Percentiles rank a stretch among this genome's conserved stretches.
phyloP scores from a whole-genome alignment of 331 rosid species.

The Malus hybrid region DNA sequence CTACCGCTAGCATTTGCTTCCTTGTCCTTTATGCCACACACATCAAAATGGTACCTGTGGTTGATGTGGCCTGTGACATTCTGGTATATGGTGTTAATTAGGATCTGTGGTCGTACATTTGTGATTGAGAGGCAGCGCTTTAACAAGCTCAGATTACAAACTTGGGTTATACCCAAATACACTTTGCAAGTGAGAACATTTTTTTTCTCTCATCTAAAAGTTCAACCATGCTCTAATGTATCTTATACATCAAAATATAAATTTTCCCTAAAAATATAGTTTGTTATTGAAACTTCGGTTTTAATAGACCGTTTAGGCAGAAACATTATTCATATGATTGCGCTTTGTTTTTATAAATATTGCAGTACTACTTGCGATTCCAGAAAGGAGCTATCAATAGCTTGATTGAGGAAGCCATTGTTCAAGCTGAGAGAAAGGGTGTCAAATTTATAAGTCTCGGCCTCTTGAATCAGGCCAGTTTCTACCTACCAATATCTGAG shows the following conservation, averaged over 20 bases:
- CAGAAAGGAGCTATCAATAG: constrained; percentile 37
- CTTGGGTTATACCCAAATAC: constrained; percentile 66
- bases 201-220: not conserved
- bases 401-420: constrained; percentile 54
- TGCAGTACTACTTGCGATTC: constrained; percentile 44
- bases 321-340: no score
- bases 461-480: constrained; percentile 67
- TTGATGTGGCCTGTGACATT: constrained; percentile 67
- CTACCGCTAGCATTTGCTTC: constrained; percentile 45
- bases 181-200: constrained; percentile 8
- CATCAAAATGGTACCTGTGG: constrained; percentile 39
- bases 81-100: constrained; percentile 38
- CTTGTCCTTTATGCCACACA: constrained; percentile 51
- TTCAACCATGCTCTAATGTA: no score
- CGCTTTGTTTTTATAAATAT: not conserved
- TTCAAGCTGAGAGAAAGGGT: constrained; percentile 54
- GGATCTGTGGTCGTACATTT: constrained; percentile 53
- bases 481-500: no score
- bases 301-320: not conserved
- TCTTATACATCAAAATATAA: no score
- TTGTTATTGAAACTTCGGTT: not conserved
- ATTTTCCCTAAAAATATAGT: not conserved
- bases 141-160: constrained; percentile 45
- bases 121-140: constrained; percentile 51
- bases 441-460: constrained; percentile 69